Conservation (phyloP, 2,329 filamentous ascomycete genomes). For the Clarireedia paspali region DNA sequence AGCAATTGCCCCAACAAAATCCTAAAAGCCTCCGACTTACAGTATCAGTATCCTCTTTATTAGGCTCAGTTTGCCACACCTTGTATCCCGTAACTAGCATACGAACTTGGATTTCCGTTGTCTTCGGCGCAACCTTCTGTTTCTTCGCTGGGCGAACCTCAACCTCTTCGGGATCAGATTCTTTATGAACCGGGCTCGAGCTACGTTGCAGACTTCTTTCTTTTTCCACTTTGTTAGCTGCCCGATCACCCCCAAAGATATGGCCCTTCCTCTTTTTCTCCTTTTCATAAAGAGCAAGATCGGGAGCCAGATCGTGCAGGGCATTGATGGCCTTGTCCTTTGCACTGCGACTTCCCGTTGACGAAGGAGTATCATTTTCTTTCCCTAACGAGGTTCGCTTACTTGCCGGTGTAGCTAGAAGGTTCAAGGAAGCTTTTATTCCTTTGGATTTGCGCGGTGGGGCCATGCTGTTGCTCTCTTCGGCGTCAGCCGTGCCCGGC, state of each 20-base stretch:
- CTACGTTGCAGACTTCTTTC: conserved; percentile 30
- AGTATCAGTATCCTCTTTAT: conserved; percentile 72
- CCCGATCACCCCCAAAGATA: conserved; percentile 56
- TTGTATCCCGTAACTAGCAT: conserved; percentile 80
- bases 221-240: conserved; percentile 50
- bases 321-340: conserved; percentile 77
- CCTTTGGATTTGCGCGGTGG: conserved; percentile 8
- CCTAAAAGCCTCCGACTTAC: conserved; percentile 41
- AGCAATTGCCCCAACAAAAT: conserved; percentile 3
- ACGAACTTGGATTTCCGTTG: conserved; percentile 61
- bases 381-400: conserved; percentile 52
- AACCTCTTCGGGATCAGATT: conserved; percentile 33
- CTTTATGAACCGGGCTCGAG: conserved; percentile 31
- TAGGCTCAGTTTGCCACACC: conserved; percentile 66
- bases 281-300: conserved; percentile 87
- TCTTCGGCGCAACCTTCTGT: conserved; percentile 52
- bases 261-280: conserved; percentile 69
- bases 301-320: conserved; percentile 69
- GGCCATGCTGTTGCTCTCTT: conserved; percentile 17
- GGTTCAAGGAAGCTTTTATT: conserved; percentile 2
- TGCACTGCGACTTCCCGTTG: conserved; percentile 73
- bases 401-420: conserved; percentile 42
- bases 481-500: conserved; percentile 5
- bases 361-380: conserved; percentile 76
- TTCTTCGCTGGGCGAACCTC: conserved; percentile 41